Evolutionary conservation across 2,329 filamentous ascomycete genomes (phyloP).

Genomic region (Fusarium beomiforme): DNA sequence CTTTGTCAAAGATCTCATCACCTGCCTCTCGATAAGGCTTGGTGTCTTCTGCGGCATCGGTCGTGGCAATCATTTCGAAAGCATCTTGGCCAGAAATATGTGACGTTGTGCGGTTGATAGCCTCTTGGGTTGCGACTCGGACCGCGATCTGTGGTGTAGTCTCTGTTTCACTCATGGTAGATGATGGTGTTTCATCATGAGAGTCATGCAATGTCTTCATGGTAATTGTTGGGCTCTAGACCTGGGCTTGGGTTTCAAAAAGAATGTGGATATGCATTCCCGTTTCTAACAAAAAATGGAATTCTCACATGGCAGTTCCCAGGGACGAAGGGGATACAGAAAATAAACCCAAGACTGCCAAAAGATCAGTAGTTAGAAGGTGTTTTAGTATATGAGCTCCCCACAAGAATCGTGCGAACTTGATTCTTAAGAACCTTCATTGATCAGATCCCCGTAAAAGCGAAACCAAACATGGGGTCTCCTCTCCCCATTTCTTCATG

Average conservation of each 20-base stretch:
- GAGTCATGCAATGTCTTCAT: conserved; percentile 5
- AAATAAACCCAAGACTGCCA: neutral
- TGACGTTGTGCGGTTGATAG: conserved; percentile 41
- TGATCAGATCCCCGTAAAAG: neutral
- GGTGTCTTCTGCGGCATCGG: neutral
- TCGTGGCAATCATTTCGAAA: conserved; percentile 34
- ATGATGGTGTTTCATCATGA: neutral
- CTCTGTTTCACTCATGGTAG: neutral
- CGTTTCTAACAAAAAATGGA: neutral
- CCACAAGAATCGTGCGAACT: neutral
- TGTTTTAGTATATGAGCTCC: neutral
- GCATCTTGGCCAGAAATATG: conserved; percentile 46
- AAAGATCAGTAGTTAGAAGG: neutral
- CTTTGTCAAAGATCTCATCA: conserved; percentile 71
- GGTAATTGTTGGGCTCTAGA: neutral
- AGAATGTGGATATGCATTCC: neutral
- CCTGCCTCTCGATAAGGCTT: conserved; percentile 42
- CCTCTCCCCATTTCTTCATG: conserved; percentile 3
- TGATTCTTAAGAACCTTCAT: conserved; percentile 2
- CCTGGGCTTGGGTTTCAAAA: neutral
- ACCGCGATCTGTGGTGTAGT: neutral
- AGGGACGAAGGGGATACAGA: neutral
- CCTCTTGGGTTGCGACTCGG: neutral
- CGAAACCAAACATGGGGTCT: neutral
- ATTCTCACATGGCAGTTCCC: neutral